phyloP scores from a whole-genome alignment of 2,329 filamentous ascomycete species.

The Sarocladium strictum region DNA sequence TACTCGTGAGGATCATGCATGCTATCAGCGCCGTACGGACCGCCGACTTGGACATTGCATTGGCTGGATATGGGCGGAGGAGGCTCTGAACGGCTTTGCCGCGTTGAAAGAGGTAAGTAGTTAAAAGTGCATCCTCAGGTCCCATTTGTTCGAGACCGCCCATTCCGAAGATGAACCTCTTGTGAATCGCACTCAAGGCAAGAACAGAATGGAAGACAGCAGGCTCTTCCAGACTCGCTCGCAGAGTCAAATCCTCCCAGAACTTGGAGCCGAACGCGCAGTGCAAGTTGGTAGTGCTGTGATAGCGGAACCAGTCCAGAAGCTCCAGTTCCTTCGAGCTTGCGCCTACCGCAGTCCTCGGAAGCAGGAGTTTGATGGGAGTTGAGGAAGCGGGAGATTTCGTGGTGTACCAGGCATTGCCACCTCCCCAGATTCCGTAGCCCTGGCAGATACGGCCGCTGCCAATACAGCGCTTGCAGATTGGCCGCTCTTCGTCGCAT shows the following conservation, averaged over 20 bases:
- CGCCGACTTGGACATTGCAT: conserved; percentile 19
- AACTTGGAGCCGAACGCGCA: conserved; percentile 30
- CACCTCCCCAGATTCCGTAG: conserved; percentile 24
- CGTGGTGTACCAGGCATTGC: conserved; percentile 14
- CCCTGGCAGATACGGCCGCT: conserved; percentile 21
- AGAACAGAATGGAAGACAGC: conserved; percentile 34
- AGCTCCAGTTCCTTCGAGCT: conserved; percentile 23
- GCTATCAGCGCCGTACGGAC: conserved; percentile 31
- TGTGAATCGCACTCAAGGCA: conserved; percentile 31
- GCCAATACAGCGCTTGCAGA: conserved; percentile 20
- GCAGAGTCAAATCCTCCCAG: conserved; percentile 31
- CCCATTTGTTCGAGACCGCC: neutral
- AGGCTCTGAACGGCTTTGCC: conserved; percentile 31
- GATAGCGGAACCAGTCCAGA: conserved; percentile 38
- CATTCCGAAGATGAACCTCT: conserved; percentile 14
- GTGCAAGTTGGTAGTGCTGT: conserved; percentile 29
- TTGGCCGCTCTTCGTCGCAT: conserved; percentile 24
- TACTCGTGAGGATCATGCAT: conserved; percentile 29
- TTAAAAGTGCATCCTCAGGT: conserved; percentile 13
- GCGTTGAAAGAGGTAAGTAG: conserved; percentile 22
- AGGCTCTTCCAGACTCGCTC: conserved; percentile 28
- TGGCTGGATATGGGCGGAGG: conserved; percentile 26
- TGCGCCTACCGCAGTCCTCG: neutral
- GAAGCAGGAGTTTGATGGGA: neutral
- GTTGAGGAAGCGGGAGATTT: conserved; percentile 14